A percentile compares a stretch with the other conserved stretches of the same genome.
Evolutionary conservation across 306 rosid genomes (phyloP).

Genomic region (Mucuna pruriens): DNA sequence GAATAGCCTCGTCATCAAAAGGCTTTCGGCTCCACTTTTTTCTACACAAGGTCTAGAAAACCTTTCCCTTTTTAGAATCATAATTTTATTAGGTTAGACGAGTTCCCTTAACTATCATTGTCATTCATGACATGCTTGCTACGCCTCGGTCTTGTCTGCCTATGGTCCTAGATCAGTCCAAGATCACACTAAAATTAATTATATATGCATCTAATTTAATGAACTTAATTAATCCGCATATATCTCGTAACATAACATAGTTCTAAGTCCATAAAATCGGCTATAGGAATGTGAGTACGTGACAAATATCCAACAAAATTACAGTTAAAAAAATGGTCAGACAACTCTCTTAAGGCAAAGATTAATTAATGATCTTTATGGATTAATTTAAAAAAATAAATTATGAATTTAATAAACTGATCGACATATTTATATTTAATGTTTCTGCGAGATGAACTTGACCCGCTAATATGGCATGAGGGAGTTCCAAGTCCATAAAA

Average conservation of each 20-base stretch:
- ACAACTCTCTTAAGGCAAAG: not conserved
- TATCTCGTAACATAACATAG: not conserved
- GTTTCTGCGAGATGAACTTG: not conserved
- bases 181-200: not conserved
- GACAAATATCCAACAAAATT: not conserved
- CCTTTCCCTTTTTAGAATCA: conserved; percentile 16
- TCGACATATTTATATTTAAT: not conserved
- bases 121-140: conserved; percentile 28
- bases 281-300: not conserved
- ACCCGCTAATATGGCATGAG: not conserved
- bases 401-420: not conserved
- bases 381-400: not conserved
- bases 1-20: not conserved
- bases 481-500: conserved; percentile 14
- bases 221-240: not conserved
- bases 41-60: not conserved
- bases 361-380: not conserved
- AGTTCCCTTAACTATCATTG: conserved; percentile 15
- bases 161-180: not conserved
- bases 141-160: not conserved
- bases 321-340: not conserved
- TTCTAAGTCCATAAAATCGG: not conserved
- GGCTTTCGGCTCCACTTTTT: conserved; percentile 32
- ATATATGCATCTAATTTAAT: not conserved
- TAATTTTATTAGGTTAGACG: not conserved